Percentiles rank a stretch among this genome's conserved stretches.
Evolutionary conservation across 352 stramenopile species (phyloP).

Genomic region (Pythium aristosporum): DNA sequence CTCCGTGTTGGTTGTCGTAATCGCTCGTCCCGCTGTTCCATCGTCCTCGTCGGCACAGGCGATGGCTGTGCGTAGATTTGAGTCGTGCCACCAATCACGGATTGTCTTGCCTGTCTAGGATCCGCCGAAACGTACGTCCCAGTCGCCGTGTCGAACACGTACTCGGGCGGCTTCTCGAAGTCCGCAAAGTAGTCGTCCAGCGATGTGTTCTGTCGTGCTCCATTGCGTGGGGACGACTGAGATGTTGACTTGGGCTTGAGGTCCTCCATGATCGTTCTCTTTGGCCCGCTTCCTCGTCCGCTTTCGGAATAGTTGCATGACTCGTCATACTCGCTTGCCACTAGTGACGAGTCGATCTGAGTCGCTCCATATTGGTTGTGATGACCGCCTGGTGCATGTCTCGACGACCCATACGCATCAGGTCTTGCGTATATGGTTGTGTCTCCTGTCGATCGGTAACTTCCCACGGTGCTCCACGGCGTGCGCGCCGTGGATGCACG

Average conservation of each 20-base stretch:
- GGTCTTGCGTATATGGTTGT: conserved; percentile 11
- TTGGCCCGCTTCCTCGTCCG: conserved; percentile 22
- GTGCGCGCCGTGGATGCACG: not conserved
- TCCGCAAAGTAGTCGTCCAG: conserved; percentile 78
- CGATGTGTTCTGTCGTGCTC: conserved; percentile 19
- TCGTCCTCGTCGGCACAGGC: not conserved
- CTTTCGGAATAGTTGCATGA: not conserved
- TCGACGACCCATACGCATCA: not conserved
- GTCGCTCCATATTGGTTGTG: not conserved
- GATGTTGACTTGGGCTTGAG: conserved; percentile 21
- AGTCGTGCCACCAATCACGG: not conserved
- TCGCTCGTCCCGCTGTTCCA: conserved; percentile 2
- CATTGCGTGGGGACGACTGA: not conserved
- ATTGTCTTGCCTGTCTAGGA: not conserved
- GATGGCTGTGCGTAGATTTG: not conserved
- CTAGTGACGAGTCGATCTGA: not conserved
- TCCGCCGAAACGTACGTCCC: conserved; percentile 53
- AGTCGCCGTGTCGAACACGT: conserved; percentile 62
- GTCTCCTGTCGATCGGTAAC: not conserved
- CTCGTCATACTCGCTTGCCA: not conserved
- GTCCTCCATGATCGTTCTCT: conserved; percentile 64
- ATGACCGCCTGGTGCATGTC: not conserved
- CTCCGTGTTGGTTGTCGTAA: not conserved
- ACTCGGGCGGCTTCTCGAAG: conserved; percentile 76
- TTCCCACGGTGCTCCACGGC: conserved; percentile 20